phyloP scores from a whole-genome alignment of 139 green algal genomes.

The Micractinium conductrix region DNA sequence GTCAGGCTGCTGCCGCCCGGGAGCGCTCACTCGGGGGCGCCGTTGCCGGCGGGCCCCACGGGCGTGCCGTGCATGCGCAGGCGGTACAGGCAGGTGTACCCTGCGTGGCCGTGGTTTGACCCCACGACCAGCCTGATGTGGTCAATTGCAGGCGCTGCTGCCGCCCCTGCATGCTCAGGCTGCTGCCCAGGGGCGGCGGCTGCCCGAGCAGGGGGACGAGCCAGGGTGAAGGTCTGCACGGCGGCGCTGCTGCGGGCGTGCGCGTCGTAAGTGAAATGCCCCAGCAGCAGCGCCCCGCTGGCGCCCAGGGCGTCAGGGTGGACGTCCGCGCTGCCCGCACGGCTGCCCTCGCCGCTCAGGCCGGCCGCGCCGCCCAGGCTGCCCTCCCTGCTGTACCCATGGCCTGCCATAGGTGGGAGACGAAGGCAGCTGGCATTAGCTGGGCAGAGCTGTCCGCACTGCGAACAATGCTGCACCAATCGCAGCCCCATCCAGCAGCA shows the following conservation, averaged over 20 bases:
- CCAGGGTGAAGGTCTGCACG: conserved; percentile 21
- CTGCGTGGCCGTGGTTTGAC: conserved; percentile 41
- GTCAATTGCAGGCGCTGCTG: neutral
- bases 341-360: neutral
- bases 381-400: neutral
- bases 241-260: neutral
- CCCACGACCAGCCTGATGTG: conserved; percentile 32
- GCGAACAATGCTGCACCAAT: too few species aligned
- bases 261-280: neutral
- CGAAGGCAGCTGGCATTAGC: too few species aligned
- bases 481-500: too few species aligned
- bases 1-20: too few species aligned
- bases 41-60: neutral
- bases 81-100: conserved; percentile 54
- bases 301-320: neutral
- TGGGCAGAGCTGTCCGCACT: too few species aligned
- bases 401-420: too few species aligned
- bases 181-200: neutral
- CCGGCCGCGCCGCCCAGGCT: neutral
- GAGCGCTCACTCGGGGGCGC: too few species aligned
- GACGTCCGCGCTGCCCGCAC: too few species aligned
- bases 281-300: neutral
- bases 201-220: neutral
- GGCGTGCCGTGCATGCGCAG: conserved; percentile 47
- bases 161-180: neutral